A percentile compares a stretch with the other conserved stretches of the same genome.
phyloP scores from a whole-genome alignment of 2,329 filamentous ascomycete species.

The Neofusicoccum cordaticola region DNA sequence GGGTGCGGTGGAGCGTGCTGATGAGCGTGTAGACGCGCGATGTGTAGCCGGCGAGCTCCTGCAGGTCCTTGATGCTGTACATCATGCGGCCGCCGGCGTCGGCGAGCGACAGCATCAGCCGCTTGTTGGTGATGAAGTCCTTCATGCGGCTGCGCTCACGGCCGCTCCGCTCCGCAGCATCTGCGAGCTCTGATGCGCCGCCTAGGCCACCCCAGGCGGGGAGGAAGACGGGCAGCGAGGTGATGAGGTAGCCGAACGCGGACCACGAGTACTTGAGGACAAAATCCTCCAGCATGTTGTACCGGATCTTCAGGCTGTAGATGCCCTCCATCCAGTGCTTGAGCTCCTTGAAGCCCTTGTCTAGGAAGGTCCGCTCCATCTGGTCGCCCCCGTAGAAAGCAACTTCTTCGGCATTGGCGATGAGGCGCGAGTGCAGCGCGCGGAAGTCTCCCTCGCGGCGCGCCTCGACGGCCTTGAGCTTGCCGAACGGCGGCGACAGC shows the following conservation, averaged over 20 bases:
- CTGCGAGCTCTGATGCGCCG: constrained; percentile 65
- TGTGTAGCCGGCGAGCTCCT: constrained; percentile 92
- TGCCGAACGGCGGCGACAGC: constrained; percentile 92
- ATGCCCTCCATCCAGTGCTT: constrained; percentile 98
- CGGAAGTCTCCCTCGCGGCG: constrained; percentile 94
- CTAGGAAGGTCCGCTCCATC: constrained; percentile 90
- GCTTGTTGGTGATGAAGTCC: constrained; percentile 98
- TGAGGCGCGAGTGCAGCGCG: constrained; percentile 82
- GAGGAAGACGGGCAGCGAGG: constrained; percentile 88
- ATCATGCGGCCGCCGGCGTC: constrained; percentile 98
- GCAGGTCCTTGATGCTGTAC: constrained; percentile 98
- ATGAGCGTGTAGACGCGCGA: constrained; percentile 94
- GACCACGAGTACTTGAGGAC: constrained; percentile 99
- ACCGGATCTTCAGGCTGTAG: constrained; percentile 94
- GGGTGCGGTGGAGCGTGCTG: constrained; percentile 87
- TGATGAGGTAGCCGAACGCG: constrained; percentile 91
- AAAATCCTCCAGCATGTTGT: constrained; percentile 98
- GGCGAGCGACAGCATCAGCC: constrained; percentile 93
- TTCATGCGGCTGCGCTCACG: constrained; percentile 88
- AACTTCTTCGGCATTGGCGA: constrained; percentile 96
- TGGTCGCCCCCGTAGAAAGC: constrained; percentile 96
- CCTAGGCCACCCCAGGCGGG: constrained; percentile 89
- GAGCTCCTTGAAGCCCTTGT: constrained; percentile 86
- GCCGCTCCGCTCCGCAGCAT: constrained; percentile 47
- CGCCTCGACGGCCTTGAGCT: constrained; percentile 92